Percentiles rank a stretch among this genome's conserved stretches.
phyloP scores from a whole-genome alignment of 2,329 filamentous ascomycete genomes.

The Monosporascus sp. region DNA sequence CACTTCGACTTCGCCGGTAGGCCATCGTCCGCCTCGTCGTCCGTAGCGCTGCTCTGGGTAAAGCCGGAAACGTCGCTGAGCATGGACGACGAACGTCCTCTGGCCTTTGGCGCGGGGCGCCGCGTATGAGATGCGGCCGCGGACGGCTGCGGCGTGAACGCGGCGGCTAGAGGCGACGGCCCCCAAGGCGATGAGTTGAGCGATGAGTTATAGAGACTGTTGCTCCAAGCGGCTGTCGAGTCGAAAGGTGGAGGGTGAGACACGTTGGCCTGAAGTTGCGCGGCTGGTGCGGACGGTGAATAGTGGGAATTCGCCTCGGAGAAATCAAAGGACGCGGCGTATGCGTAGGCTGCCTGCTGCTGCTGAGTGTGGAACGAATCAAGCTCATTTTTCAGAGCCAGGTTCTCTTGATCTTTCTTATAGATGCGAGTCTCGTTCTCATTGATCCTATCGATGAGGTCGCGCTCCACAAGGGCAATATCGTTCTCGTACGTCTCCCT shows the following conservation, averaged over 20 bases:
- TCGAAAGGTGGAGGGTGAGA: slow-evolving; percentile 19
- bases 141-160: slow-evolving; percentile 29
- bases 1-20: slow-evolving; percentile 11
- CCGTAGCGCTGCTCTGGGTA: slow-evolving; percentile 55
- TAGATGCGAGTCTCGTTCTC: slow-evolving; percentile 30
- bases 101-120: slow-evolving; percentile 30
- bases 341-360: slow-evolving; percentile 25
- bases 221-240: slow-evolving; percentile 25
- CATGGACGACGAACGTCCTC: slow-evolving; percentile 62
- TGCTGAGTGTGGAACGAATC: slow-evolving; percentile 32
- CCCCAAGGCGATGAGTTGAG: slow-evolving; percentile 27
- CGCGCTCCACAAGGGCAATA: slow-evolving; percentile 38
- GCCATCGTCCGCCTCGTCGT: slow-evolving; percentile 30
- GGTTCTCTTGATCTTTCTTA: slow-evolving; percentile 35
- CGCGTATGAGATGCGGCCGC: slow-evolving; percentile 25
- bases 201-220: slow-evolving; percentile 26
- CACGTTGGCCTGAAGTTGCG: slow-evolving; percentile 12
- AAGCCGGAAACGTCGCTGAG: slow-evolving; percentile 63
- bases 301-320: slow-evolving; percentile 18
- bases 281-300: slow-evolving; percentile 13
- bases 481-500: slow-evolving; percentile 43
- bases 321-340: slow-evolving; percentile 26
- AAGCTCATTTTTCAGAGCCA: slow-evolving; percentile 33
- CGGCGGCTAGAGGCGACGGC: slow-evolving; percentile 31
- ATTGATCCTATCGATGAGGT: slow-evolving; percentile 35